Evolutionary conservation across 345 rosid species (phyloP), one percentile per base, ranked within the genome.

Genomic region (Citrus unshiu): DNA sequence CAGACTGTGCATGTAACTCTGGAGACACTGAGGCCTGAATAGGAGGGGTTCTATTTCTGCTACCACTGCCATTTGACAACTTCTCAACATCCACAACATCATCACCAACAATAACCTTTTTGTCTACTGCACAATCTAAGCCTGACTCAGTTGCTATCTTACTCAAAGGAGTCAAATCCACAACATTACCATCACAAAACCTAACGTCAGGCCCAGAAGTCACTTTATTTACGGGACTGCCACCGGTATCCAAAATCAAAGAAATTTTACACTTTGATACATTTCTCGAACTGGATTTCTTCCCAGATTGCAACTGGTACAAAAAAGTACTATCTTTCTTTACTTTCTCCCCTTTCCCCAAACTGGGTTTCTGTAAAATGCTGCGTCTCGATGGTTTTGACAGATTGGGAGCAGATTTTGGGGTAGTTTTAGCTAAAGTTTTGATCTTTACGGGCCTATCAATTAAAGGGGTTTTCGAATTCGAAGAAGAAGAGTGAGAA

Each of bases 1-100:
- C 91, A 77, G 88, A 88, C 40, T 86, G 97, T 68, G 91, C 88
- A 49, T 87, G 97, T 65, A 96, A 90, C 91, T 96, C 97, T 0
- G 99, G 99, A 58, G 99, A 96, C n/a, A 92, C 87, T 1, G 99
- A 91, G 25, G 91, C 89, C 83, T 86, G 97, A 64, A 90, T 86
- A 5, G 98, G 99, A 69, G 99, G 98, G 13, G 99, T 96, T 83
- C 61, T 93, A 10, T 75, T 83, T 69, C 79, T 83, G 58, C 76
- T 82, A 24, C 81, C 79, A 79, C 73, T 78, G 10, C 62, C 66
- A 29, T 77, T 79, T 18, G 83, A 77, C 71, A 77, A 86, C 58
- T 83, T 87, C 70, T 81, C 92, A 37, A 46, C 88, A 61, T 80
- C 91, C 43, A 30, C 80, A 9, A 71, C 29, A 12, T 27, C 34